Percentiles rank a stretch among this genome's conserved stretches.
Evolutionary conservation across 352 stramenopile genomes (phyloP).

Genomic region (Phytophthora quininea): DNA sequence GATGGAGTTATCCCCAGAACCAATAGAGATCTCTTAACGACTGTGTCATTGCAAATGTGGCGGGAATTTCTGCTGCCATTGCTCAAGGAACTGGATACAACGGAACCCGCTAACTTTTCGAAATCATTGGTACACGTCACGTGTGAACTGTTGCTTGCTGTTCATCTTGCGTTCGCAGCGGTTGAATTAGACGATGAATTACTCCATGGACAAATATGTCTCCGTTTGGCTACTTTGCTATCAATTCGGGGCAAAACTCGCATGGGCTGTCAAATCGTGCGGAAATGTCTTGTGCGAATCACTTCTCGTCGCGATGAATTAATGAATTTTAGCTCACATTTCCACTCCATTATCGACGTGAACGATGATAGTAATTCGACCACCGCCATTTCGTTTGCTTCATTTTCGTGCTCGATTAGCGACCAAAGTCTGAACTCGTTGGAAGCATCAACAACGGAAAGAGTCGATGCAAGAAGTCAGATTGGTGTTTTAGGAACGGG

Average conservation of each 20-base stretch:
- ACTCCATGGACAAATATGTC: constrained; percentile 46
- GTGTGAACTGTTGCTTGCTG: constrained; percentile 40
- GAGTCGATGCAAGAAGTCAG: constrained; percentile 23
- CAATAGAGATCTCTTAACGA: constrained; percentile 43
- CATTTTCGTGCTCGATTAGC: constrained; percentile 48
- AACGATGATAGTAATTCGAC: background rate
- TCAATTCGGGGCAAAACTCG: constrained; percentile 32
- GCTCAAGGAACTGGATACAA: constrained; percentile 41
- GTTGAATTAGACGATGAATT: constrained; percentile 62
- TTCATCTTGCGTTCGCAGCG: constrained; percentile 46
- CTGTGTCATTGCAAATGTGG: constrained; percentile 46
- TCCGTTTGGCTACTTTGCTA: constrained; percentile 49
- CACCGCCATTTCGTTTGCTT: constrained; percentile 16
- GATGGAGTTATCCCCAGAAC: constrained; percentile 24
- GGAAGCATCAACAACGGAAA: constrained; percentile 10
- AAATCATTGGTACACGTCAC: constrained; percentile 21
- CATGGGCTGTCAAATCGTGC: constrained; percentile 41
- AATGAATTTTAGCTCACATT: constrained; percentile 40
- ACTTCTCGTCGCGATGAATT: constrained; percentile 48
- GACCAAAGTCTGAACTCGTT: constrained; percentile 8
- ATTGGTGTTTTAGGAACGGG: constrained; percentile 62
- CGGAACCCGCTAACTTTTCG: constrained; percentile 23
- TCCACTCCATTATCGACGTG: constrained; percentile 14
- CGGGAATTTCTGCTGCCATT: constrained; percentile 36
- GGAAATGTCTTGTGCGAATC: constrained; percentile 43